Evolutionary conservation across 225 moss, liverwort and hornwort species (phyloP), one percentile per base, ranked within the genome.

Genomic region (Anthoceros angustus): DNA sequence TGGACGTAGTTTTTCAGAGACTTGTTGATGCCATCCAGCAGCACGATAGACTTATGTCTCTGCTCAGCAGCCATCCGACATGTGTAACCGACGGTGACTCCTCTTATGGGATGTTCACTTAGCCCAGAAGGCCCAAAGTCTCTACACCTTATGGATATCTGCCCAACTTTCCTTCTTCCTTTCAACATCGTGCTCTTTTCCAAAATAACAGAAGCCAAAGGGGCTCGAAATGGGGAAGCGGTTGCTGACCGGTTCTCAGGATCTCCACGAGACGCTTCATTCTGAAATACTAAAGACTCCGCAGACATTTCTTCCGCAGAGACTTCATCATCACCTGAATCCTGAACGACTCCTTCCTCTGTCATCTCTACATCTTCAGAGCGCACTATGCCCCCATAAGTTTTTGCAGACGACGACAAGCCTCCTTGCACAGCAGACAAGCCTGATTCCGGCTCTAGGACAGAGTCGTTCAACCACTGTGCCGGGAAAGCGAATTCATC

Each of bases 71-170:
- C 73, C 55, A 71, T n/a, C 41, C 77, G 65, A 63, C 81, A 81
- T 3, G 42, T 73, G 63, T 81, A 81, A 8, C 81, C 81, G 5
- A 81, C 75, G 0, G 77, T 81, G 38, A 81, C 81, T 12, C 81
- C 81, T 64, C 77, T 65, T 68, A 68, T 62, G 2, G 81, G 81
- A 14, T 74, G 72, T 15, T 68, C 70, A 39, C 63, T 63, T 3
- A 81, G 63, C 3, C 77, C 81, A 5, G 81, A 81, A 9, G 81
- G 77, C 9, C 81, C 81, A 43, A 81, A 81, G 46, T 81, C 75
- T 24, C 75, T 25, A 26, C 81, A 81, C 10, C 75, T 70, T n/a
- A 77, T 71, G 24, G 77, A 73, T 42, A 81, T 71, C 62, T 73
- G 69, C 15, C 78, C 81, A 45, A 77, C 45, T 46, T 46, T 46